Evolutionary conservation across 306 rosid species (phyloP), one percentile per base, ranked within the genome.

Genomic region (Chamaecrista fasciculata): DNA sequence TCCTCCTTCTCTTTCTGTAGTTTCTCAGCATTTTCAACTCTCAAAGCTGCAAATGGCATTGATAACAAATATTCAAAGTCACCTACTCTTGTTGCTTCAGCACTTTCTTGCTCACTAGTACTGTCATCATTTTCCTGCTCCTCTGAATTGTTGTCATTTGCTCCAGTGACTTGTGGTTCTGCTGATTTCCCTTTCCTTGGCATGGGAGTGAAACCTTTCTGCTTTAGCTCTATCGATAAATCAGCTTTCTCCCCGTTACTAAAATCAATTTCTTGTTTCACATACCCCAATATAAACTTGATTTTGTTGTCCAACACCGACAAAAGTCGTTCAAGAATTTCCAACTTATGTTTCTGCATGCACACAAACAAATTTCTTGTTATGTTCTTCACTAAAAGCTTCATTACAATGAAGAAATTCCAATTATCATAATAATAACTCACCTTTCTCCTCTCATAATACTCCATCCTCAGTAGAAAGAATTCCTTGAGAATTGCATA

Each of bases 151-250:
- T 81, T 89, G 33, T 88, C 91, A 43, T 62, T 76, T 57, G 96
- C 98, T 58, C 98, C 98, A 16, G 97, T 97, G 70, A 93, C 88
- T 76, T 85, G 90, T 4, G 96, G 98, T 80, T 93, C 94, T 37
- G 46, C 85, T 31, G 89, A 66, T 76, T 88, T 90, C 16, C 84
- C 81, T 74, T 90, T 90, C 86, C 81, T 93, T 0, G 94, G 96
- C 62, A 93, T 83, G 43, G 98, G 97, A 79, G 96, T 90, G 70
- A 94, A 94, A 63, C 96, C 98, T 84, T 86, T 94, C 75, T 55
- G 75, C 79, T 86, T 81, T 80, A 94, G 81, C 94, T 94, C 97
- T 11, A 68, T 70, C 74, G 88, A 78, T 66, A 90, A 65, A 66
- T 94, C 97, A 47, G 88, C 96, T 51, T 78, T 88, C 71, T 77